Evolutionary conservation across 805 yeast genomes (phyloP).

Genomic region (Sugiyamaella mastotermitis): DNA sequence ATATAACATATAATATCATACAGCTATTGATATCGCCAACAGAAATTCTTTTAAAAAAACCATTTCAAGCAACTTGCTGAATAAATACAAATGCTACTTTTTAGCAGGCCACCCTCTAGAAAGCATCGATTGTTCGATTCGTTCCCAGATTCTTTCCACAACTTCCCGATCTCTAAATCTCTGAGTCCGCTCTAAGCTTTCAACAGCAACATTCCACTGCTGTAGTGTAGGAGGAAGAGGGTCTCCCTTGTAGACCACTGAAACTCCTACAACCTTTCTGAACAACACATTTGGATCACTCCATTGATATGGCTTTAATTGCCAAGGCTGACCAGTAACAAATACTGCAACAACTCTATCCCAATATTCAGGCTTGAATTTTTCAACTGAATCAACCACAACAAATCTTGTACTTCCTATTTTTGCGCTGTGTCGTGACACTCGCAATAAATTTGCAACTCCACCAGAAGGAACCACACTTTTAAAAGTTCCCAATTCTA

Average conservation of each 20-base stretch:
- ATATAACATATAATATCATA: too few relatives aligned
- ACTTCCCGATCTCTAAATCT: conserved; percentile 87
- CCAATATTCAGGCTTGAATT: conserved; percentile 96
- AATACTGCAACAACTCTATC: conserved; percentile 92
- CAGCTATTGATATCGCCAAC: too few relatives aligned
- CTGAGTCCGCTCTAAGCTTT: conserved; percentile 71
- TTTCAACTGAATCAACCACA: conserved; percentile 83
- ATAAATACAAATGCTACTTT: too few relatives aligned
- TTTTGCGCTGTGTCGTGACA: conserved; percentile 50
- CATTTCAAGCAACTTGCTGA: too few relatives aligned
- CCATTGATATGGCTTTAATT: conserved; percentile 82
- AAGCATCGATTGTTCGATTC: conserved; percentile 66
- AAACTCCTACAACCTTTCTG: conserved; percentile 79
- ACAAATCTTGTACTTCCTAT: conserved; percentile 61
- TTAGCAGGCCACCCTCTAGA: conserved; percentile 49
- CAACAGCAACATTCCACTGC: conserved; percentile 84
- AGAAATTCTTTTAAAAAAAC: too few relatives aligned
- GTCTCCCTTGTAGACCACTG: conserved; percentile 71
- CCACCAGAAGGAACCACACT: conserved; percentile 38
- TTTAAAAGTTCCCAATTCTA: conserved; percentile 66
- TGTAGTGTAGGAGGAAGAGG: conserved; percentile 65
- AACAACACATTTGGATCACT: conserved; percentile 73
- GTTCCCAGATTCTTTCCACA: conserved; percentile 78
- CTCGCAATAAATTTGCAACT: conserved; percentile 37
- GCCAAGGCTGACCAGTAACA: conserved; percentile 98